Base-by-base conservation (phyloP, 768 basidiomycete genomes). In the Calocybe cyanea region DNA sequence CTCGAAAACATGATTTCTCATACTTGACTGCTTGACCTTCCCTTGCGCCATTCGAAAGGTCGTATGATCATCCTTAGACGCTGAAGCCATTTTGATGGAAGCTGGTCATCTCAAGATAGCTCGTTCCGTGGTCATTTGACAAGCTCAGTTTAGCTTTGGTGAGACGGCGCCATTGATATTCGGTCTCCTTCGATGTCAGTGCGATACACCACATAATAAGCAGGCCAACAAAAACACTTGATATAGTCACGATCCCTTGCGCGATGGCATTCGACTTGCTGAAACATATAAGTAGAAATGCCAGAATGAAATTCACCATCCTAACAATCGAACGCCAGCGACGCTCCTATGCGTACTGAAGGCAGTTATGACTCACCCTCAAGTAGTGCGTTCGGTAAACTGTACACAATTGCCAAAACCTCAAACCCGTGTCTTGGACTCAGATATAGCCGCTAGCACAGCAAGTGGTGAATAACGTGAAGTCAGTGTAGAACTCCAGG, bases 201-300 rank as follows among this genome's bases (percentile, higher is more conserved):
- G 49, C 57, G 35, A 62, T 40, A 32, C 58, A 62, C 56, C 58
- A 64, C 0, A 52, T 8, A 30, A 64, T 52, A 4, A 60, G 46
- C 14, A 53, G 35, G 11, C 38, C 24, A 4, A 56, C 33, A 2
- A 51, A 23, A 1, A 41, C 23, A 13, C 50, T 50, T 2, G 51
- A 38, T 9, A 45, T 13, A 2, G 46, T 53, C 10, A 60, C 49
- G 38, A 59, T 34, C 6, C 43, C 20, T 2, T 53, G 54, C 0
- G 59, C 56, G 19, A 38, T n/a, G 1, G 41, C 33, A 24, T 50
- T 54, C 1, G 61, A 56, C 3, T 24, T 20, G 13, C 55, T 45
- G 45, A 61, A 58, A 45, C 63, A 64, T 52, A 62, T 57, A 17
- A 54, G 49, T 6, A 56, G 33, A 33, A 64, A 62, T 0, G 61